Percentiles rank a stretch among this genome's conserved stretches.
These are phyloP conservation scores for Colletotrichum sp. DNA, from an alignment of 2,329 filamentous ascomycete species.

Conservation along the genomic window DNA sequence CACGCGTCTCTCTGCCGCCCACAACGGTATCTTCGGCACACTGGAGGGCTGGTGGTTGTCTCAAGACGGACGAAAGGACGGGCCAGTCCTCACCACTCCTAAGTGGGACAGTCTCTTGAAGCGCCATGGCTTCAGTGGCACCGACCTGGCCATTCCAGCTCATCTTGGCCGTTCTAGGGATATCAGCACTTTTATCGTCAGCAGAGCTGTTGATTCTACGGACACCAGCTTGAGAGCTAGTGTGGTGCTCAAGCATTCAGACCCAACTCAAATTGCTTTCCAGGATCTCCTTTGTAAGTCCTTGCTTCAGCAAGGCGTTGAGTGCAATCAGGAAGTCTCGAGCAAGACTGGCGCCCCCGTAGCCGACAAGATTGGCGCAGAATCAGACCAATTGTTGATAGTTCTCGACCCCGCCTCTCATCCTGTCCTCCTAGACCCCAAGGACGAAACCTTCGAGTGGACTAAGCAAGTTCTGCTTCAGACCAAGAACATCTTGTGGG, in stretches of 20 bases:
- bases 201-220: no score
- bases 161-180: no score
- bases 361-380: no score
- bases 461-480: background rate
- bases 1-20: slow-evolving; percentile 13
- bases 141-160: background rate
- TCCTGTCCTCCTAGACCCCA: background rate
- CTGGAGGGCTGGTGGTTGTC: slow-evolving; percentile 23
- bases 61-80: background rate
- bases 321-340: no score
- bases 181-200: no score
- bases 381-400: no score
- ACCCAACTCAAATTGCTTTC: no score
- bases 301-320: no score
- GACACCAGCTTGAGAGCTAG: no score
- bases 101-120: background rate
- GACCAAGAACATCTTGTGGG: background rate
- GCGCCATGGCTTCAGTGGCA: background rate
- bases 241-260: no score
- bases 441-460: background rate
- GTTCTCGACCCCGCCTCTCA: background rate
- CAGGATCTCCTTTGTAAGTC: no score
- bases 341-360: no score
- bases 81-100: background rate
- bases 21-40: slow-evolving; percentile 28